A percentile compares a stretch with the other conserved stretches of the same genome.
These are phyloP conservation scores for Botryotinia convoluta DNA, from an alignment of 2,329 filamentous ascomycete species.

Conservation along the genomic window DNA sequence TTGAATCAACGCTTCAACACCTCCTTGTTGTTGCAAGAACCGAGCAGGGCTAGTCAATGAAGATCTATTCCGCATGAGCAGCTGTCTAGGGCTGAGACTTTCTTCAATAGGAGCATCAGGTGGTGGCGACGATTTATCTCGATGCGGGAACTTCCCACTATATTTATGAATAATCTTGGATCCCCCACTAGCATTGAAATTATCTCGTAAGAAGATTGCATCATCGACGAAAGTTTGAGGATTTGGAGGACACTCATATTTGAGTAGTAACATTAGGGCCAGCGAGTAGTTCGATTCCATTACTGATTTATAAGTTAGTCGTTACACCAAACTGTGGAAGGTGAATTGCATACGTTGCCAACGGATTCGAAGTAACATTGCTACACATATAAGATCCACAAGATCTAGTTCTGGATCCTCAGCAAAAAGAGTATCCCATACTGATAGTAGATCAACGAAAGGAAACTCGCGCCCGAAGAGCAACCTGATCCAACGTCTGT, in stretches of 20 bases:
- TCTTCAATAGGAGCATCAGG: slow-evolving; percentile 35
- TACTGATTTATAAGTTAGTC: slow-evolving; percentile 50
- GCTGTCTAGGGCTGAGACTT: slow-evolving; percentile 29
- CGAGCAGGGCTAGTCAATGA: slow-evolving; percentile 37
- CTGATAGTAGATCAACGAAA: slow-evolving; percentile 74
- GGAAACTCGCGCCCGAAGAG: slow-evolving; percentile 92
- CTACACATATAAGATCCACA: slow-evolving; percentile 86
- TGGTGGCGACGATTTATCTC: slow-evolving; percentile 29
- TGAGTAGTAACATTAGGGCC: slow-evolving; percentile 76
- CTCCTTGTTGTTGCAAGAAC: slow-evolving; percentile 49
- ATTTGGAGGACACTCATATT: slow-evolving; percentile 64
- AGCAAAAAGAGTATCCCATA: slow-evolving; percentile 92
- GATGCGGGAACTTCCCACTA: slow-evolving; percentile 53
- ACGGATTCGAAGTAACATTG: slow-evolving; percentile 88
- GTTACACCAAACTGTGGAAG: not conserved
- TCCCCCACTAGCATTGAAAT: slow-evolving; percentile 62
- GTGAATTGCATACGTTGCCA: slow-evolving; percentile 67
- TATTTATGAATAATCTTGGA: slow-evolving; percentile 68
- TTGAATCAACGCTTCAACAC: slow-evolving; percentile 69
- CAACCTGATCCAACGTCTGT: slow-evolving; percentile 79
- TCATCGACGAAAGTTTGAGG: slow-evolving; percentile 83
- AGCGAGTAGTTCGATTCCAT: slow-evolving; percentile 84
- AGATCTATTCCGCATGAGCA: slow-evolving; percentile 31
- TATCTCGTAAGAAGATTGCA: slow-evolving; percentile 69
- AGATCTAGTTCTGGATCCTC: slow-evolving; percentile 77